Evolutionary conservation across 2,329 filamentous ascomycete species (phyloP).

Genomic region (Westerdykella aurantiaca): DNA sequence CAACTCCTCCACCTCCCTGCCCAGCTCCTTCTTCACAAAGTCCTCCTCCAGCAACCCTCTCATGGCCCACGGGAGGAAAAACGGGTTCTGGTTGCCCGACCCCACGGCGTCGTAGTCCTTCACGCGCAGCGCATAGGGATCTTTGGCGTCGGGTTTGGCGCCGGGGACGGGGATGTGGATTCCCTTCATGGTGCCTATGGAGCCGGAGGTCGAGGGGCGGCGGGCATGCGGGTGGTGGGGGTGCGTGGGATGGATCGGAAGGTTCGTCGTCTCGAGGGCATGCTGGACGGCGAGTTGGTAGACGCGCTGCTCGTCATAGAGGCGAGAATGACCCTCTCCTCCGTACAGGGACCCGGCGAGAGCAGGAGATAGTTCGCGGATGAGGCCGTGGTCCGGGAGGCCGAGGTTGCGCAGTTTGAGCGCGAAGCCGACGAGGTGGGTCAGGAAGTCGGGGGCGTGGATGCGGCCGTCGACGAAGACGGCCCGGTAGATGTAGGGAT

Average conservation of each 20-base stretch:
- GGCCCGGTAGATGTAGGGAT: slow-evolving; percentile 92
- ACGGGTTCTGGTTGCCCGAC: slow-evolving; percentile 62
- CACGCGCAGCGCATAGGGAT: slow-evolving; percentile 24
- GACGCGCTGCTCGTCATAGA: slow-evolving; percentile 84
- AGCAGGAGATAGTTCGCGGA: slow-evolving; percentile 81
- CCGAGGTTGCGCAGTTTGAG: slow-evolving; percentile 92
- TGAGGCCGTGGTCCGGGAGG: slow-evolving; percentile 84
- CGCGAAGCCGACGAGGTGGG: slow-evolving; percentile 85
- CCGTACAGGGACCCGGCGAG: slow-evolving; percentile 86
- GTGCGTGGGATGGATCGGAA: slow-evolving; percentile 20
- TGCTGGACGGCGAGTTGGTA: slow-evolving; percentile 58
- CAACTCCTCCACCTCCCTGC: slow-evolving; percentile 69
- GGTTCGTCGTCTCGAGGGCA: slow-evolving; percentile 43
- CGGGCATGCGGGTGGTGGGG: not conserved
- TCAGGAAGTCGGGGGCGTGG: slow-evolving; percentile 89
- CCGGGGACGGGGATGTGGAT: slow-evolving; percentile 29
- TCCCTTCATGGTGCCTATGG: slow-evolving; percentile 14
- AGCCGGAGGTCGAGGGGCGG: slow-evolving; percentile 17
- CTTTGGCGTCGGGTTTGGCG: slow-evolving; percentile 14
- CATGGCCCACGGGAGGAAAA: slow-evolving; percentile 92
- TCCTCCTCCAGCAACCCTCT: slow-evolving; percentile 88
- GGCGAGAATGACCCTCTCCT: slow-evolving; percentile 85
- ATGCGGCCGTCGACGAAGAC: slow-evolving; percentile 92
- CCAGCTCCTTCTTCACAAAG: slow-evolving; percentile 75
- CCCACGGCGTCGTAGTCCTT: slow-evolving; percentile 29